Evolutionary conservation across 2,329 filamentous ascomycete genomes (phyloP).

Genomic region (Xenoacremonium recifei): DNA sequence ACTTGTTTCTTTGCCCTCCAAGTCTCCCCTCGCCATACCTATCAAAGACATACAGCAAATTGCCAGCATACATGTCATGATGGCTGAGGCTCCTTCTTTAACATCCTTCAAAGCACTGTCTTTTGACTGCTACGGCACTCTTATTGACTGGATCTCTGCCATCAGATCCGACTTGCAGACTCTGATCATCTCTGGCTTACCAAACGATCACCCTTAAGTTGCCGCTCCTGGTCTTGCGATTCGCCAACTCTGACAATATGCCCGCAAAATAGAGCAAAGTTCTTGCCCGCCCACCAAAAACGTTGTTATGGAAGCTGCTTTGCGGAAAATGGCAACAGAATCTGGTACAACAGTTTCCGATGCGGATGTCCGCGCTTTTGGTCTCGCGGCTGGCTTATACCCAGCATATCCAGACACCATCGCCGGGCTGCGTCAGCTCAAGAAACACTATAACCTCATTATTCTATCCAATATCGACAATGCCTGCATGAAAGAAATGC

Average conservation of each 20-base stretch:
- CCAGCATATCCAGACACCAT: neutral
- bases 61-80: neutral
- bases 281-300: neutral
- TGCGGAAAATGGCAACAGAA: neutral
- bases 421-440: neutral
- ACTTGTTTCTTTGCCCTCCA: neutral
- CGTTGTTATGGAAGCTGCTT: neutral
- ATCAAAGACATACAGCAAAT: neutral
- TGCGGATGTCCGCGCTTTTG: neutral
- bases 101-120: neutral
- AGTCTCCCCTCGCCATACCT: neutral
- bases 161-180: neutral
- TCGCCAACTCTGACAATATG: neutral
- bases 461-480: neutral
- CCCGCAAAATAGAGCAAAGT: neutral
- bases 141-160: neutral
- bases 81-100: neutral
- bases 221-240: neutral
- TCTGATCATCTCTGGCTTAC: neutral
- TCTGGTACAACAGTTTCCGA: neutral
- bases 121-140: neutral
- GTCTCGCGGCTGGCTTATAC: neutral
- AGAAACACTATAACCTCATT: neutral
- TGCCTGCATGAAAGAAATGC: neutral
- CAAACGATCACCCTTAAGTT: neutral